Conservation (phyloP, 495 filamentous ascomycete genomes). For the Aspergillus incahuasiensis region DNA sequence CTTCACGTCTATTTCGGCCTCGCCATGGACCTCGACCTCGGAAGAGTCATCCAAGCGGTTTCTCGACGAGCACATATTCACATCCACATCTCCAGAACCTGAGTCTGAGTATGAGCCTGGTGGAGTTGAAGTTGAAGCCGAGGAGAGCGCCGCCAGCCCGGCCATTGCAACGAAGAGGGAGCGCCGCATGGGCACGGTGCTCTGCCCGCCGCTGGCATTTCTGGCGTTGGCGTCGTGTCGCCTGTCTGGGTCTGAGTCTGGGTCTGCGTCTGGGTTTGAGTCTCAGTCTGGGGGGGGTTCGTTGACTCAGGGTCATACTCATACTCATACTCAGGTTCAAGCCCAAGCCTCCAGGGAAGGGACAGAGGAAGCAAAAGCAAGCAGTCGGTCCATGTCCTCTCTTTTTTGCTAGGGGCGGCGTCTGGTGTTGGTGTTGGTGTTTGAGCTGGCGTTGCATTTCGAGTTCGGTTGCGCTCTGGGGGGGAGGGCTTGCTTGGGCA, state of each 20-base stretch:
- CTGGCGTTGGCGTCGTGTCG: too few species aligned
- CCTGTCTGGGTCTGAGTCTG: too few species aligned
- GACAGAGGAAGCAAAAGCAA: background rate
- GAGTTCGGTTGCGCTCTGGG: too few species aligned
- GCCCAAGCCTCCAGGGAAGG: too few species aligned
- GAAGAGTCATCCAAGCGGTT: background rate
- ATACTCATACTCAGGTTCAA: too few species aligned
- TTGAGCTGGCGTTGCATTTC: background rate
- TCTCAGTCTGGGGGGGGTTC: too few species aligned
- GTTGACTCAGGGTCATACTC: too few species aligned
- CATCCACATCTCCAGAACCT: too few species aligned
- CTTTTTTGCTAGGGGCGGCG: conserved; percentile 21
- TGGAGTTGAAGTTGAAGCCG: background rate
- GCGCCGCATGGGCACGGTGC: conserved; percentile 13
- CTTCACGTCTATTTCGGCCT: background rate
- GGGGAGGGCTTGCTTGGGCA: too few species aligned
- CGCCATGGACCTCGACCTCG: background rate
- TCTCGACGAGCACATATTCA: background rate
- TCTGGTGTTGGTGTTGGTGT: background rate
- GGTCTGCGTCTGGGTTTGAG: too few species aligned
- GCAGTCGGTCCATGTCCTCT: background rate
- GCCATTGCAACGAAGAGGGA: conserved; percentile 10
- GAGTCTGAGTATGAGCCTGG: too few species aligned
- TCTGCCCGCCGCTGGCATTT: conserved; percentile 7
- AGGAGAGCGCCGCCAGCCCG: background rate